Evolutionary conservation across 441 rosid genomes (phyloP), one percentile per base, ranked within the genome.

Genomic region (Theobroma grandiflorum): DNA sequence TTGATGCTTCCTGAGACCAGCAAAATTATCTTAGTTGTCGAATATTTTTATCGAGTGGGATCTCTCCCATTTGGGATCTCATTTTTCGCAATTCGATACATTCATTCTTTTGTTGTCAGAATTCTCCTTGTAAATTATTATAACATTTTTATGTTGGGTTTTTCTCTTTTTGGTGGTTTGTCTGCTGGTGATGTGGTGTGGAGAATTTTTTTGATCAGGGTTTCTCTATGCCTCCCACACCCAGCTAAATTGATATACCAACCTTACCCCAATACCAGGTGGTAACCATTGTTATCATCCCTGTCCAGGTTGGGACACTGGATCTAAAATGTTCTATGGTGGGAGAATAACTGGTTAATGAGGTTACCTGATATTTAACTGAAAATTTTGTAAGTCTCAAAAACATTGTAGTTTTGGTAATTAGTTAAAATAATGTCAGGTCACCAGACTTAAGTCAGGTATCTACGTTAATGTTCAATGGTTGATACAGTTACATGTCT

Each of bases 401-500:
- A 53, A 5, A 18, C 9, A 58, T 45, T 8, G 49, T 52, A 20
- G n/a, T 22, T 0, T 53, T 38, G 22, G 7, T 53, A 43, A 10
- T 43, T 74, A 18, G 73, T 45, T 18, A 6, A 52, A 74, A n/a
- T 33, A 14, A n/a, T 72, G 50, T 73, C 4, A 10, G 8, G 8
- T 55, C 42, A 53, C 93, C 97, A 90, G 93, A 68, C 90, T 80
- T 89, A 79, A 89, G 97, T 95, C 94, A 95, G 78, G 96, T 92
- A 75, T 91, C 90, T 80, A 76, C 88, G 84, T 69, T 71, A 79
- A 65, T 55, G 16, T 69, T 66, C 12, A 11, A 82, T 80, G 90
- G 94, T 82, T 80, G 92, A 89, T 92, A 85, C 92, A 82, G 97
- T 92, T 95, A 90, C 94, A 50, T 43, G 92, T 88, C 94, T 91